Base-by-base conservation (phyloP, 371 early-diverging fungal genomes). In the Mucor velutinosus region DNA sequence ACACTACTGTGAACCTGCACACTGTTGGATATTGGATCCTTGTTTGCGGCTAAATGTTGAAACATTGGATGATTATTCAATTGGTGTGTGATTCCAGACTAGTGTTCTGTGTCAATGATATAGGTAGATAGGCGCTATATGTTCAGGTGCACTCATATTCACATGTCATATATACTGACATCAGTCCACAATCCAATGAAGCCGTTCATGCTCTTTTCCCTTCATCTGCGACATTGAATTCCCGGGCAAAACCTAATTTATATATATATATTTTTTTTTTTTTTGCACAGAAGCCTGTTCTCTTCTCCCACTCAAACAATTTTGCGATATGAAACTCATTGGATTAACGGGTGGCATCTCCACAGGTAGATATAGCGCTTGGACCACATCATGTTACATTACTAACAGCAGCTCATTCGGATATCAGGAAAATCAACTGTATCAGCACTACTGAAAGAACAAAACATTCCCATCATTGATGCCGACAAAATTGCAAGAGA, bases 281-380 rank as follows among this genome's bases (percentile, higher is more conserved):
- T 51, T 57, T 35, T 37, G 53, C 32, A 33, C 25, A 11, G n/a
- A 47, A 29, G 39, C 29, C 49, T 58, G 58, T 21, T 61, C 53
- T 57, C 37, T 51, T 27, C 12, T 41, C 30, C 29, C 25, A 15
- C 51, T 23, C 25, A 25, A 11, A 25, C 23, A 47, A 1, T n/a
- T n/a, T 43, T 23, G 4, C 21, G 21, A 11, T 64, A 96, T 96
- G 97, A 90, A 91, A 53, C 76, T 97, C 23, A 76, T 95, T 59
- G 97, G 97, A 15, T 84, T 97, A 51, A 97, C 97, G 8, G 97
- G 97, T 60, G 96, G 96, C 37, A 97, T 97, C 57, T 92, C 95
- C 17, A 93, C 96, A 43, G 97, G 97, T 81, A 91, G 41, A 8
- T 17, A 47, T 25, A 49, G 19, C 1, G 11, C 0, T 37, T 37